A percentile compares a stretch with the other conserved stretches of the same genome.
These are phyloP conservation scores for Kwoniella shandongensis DNA, from an alignment of 768 basidiomycete genomes.

Conservation along the genomic window DNA sequence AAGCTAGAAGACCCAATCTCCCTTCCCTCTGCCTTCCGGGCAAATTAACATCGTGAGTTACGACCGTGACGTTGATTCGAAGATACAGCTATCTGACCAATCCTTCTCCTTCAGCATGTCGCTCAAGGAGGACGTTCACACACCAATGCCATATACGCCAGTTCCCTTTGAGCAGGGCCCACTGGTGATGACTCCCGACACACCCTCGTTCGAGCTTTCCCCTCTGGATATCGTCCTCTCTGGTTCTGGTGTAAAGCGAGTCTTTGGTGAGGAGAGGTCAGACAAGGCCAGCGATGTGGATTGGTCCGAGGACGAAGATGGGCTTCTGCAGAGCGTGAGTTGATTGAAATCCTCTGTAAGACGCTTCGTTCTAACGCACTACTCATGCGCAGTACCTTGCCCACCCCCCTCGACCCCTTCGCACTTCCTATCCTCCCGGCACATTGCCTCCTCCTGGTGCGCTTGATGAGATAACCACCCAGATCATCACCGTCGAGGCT, in stretches of 20 bases:
- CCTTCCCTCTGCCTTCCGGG: conserved; percentile 13
- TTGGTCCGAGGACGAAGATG: conserved; percentile 42
- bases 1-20: conserved; percentile 18
- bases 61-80: neutral
- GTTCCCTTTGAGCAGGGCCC: conserved; percentile 18
- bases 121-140: conserved; percentile 20
- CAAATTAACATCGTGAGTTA: conserved; percentile 16
- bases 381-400: conserved; percentile 33
- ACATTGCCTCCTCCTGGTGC: conserved; percentile 43
- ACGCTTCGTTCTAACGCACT: neutral
- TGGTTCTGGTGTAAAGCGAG: conserved; percentile 4
- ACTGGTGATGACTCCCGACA: conserved; percentile 38
- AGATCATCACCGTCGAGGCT: conserved; percentile 29
- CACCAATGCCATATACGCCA: conserved; percentile 25
- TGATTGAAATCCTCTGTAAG: neutral
- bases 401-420: conserved; percentile 31
- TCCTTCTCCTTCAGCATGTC: neutral
- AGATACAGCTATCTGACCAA: neutral
- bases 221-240: conserved; percentile 10
- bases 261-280: neutral
- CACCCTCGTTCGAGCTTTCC: conserved; percentile 30
- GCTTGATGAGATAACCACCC: conserved; percentile 44
- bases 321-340: conserved; percentile 38
- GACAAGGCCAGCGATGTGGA: conserved; percentile 5
- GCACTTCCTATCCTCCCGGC: conserved; percentile 42